Conservation (phyloP, 2,329 filamentous ascomycete species). For the Colletotrichum sp. region DNA sequence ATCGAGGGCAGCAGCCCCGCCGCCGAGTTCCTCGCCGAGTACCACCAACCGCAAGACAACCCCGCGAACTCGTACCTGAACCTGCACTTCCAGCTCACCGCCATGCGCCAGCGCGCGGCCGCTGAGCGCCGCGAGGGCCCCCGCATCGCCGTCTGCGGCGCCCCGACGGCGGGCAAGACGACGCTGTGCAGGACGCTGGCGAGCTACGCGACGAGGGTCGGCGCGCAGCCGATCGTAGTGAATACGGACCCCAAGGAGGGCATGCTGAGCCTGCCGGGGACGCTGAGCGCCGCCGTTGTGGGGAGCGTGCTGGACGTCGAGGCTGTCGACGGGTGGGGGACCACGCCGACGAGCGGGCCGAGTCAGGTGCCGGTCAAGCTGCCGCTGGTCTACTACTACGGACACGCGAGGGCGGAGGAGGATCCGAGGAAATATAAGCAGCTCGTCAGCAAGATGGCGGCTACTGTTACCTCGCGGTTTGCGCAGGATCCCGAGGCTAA, state of each 20-base stretch:
- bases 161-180: constrained; percentile 82
- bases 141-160: constrained; percentile 83
- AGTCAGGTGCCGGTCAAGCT: constrained; percentile 89
- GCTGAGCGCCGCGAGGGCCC: constrained; percentile 64
- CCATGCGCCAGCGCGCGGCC: constrained; percentile 67
- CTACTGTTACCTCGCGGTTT: constrained; percentile 78
- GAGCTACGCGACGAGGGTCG: constrained; percentile 77
- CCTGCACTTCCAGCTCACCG: constrained; percentile 84
- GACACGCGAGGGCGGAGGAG: constrained; percentile 74
- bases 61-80: constrained; percentile 83
- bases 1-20: constrained; percentile 64
- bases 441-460: constrained; percentile 76
- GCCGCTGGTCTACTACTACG: constrained; percentile 89
- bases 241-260: constrained; percentile 86
- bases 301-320: constrained; percentile 84
- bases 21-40: constrained; percentile 63
- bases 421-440: constrained; percentile 75
- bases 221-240: constrained; percentile 78
- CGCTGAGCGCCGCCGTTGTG: constrained; percentile 85
- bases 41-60: constrained; percentile 74
- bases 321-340: constrained; percentile 84
- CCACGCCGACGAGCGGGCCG: constrained; percentile 87
- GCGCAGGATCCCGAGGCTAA: constrained; percentile 76
- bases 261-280: constrained; percentile 78
- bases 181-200: constrained; percentile 78